Base-by-base conservation (phyloP, 345 rosid species). In the Sisymbrium irio region DNA sequence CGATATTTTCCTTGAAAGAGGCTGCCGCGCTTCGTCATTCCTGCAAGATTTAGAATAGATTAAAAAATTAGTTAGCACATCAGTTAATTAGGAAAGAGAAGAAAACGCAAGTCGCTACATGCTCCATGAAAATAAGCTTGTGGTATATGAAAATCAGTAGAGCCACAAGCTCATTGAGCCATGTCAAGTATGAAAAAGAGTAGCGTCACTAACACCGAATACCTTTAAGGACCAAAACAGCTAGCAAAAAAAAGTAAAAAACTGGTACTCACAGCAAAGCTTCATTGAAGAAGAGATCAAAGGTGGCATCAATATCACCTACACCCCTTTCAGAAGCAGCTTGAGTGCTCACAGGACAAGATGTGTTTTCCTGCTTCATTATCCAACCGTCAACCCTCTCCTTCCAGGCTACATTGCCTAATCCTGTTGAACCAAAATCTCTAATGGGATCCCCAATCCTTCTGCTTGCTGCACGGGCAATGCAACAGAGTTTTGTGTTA, bases 331-430 rank as follows among this genome's bases (percentile, higher is more conserved):
- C 98, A 32, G 96, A 95, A 74, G 94, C 77, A 74, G 96, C 87
- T 69, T 82, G 96, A 37, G 83, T 86, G 66, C 88, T 83, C 78
- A 88, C 93, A 86, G 89, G 83, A 44, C 97, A 93, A 74, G 72
- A 86, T 72, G 82, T 90, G 81, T 92, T 95, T 63, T 95, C 98
- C 76, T 90, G 97, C 84, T 92, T 95, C 94, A 88, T 85, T 77
- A 87, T 95, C 99, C 97, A 95, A 65, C 97, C 96, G 74, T 95
- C 97, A 78, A 95, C 89, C 80, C 93, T 86, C 87, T 90, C 93
- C 79, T 86, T 90, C 96, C 96, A 90, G 35, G 96, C 96, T 60
- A 90, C 93, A 67, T 86, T 88, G 74, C 90, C 86, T 32, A 84
- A 37, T 62, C 90, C 89, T 22, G 25, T 22, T 22, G 3, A 22